Evolutionary conservation across 2,329 filamentous ascomycete genomes (phyloP).

Genomic region (Metarhizium sp.): DNA sequence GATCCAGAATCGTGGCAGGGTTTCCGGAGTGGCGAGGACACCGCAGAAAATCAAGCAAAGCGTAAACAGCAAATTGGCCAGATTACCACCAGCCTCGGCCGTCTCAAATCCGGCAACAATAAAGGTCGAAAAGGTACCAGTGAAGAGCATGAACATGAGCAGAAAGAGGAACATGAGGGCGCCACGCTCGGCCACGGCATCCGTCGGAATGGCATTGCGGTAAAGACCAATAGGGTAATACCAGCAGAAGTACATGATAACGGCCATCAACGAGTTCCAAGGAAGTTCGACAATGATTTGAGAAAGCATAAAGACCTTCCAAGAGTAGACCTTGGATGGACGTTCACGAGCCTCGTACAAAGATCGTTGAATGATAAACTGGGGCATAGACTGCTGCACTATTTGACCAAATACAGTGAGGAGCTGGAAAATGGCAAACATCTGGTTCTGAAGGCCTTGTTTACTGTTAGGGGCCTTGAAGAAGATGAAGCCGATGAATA

Average conservation of each 20-base stretch:
- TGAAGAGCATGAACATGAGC: constrained; percentile 67
- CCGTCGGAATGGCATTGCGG: constrained; percentile 54
- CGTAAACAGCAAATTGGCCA: constrained; percentile 67
- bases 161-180: constrained; percentile 72
- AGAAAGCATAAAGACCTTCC: constrained; percentile 76
- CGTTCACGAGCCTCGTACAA: constrained; percentile 81
- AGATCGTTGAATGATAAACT: constrained; percentile 72
- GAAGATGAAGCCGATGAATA: constrained; percentile 81
- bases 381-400: constrained; percentile 74
- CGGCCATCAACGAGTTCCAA: constrained; percentile 68
- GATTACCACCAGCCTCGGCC: constrained; percentile 65
- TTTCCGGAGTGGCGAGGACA: constrained; percentile 55
- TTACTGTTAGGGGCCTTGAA: constrained; percentile 61
- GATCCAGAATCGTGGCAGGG: constrained; percentile 67
- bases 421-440: constrained; percentile 80
- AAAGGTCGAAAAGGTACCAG: constrained; percentile 71
- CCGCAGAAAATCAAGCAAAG: constrained; percentile 67
- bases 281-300: constrained; percentile 80
- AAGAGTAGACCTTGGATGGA: constrained; percentile 75
- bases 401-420: constrained; percentile 74
- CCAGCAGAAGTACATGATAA: constrained; percentile 72
- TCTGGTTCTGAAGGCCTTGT: constrained; percentile 76
- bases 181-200: constrained; percentile 57
- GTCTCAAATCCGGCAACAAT: constrained; percentile 67
- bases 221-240: constrained; percentile 82